phyloP scores from a whole-genome alignment of 2,329 filamentous ascomycete species.

The Blastomyces percursus region DNA sequence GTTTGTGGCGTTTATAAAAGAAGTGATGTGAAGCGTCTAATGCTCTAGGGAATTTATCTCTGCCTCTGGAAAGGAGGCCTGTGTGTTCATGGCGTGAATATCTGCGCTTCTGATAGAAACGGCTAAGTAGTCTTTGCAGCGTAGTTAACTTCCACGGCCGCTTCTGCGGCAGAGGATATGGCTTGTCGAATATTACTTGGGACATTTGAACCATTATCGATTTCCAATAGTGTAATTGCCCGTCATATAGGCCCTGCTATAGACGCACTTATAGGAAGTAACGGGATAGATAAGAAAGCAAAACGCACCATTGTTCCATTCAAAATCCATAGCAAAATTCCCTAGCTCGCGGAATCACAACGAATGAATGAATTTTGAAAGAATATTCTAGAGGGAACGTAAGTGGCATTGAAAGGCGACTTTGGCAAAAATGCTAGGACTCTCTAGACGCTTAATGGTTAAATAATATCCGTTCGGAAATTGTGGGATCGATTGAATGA shows the following conservation, averaged over 20 bases:
- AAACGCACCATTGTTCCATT: neutral
- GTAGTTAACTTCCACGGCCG: neutral
- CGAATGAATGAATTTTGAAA: neutral
- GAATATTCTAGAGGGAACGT: neutral
- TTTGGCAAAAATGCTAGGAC: neutral
- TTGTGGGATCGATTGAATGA: neutral
- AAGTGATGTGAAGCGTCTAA: neutral
- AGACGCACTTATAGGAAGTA: neutral
- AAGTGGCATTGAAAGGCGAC: neutral
- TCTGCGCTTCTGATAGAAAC: neutral
- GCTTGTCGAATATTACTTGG: neutral
- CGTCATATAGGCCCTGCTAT: neutral
- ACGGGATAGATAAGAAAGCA: neutral
- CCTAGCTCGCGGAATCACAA: neutral
- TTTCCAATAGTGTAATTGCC: neutral
- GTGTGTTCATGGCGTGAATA: neutral
- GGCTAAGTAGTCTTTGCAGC: neutral
- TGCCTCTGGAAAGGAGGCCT: neutral
- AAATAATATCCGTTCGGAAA: neutral
- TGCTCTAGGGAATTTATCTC: neutral
- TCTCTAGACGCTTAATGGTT: neutral
- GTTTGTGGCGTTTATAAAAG: neutral
- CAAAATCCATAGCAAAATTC: neutral
- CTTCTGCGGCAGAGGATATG: neutral
- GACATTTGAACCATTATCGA: neutral